Evolutionary conservation across 768 basidiomycete species (phyloP), one percentile per base, ranked within the genome.

Genomic region (Panus rudis): DNA sequence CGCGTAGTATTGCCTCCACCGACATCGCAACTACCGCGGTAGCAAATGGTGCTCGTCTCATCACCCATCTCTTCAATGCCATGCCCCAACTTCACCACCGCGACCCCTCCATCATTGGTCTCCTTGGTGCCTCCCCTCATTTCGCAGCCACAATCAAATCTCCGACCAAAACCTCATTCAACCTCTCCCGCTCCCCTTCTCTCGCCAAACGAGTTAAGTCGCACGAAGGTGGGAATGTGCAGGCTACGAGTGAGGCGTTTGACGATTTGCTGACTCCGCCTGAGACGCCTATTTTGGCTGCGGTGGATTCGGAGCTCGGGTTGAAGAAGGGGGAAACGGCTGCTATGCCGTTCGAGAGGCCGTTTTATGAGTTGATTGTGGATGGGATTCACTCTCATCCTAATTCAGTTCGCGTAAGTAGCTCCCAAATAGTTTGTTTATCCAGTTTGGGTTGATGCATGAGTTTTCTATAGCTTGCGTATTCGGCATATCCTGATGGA

Each of bases 311-410:
- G 65, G 48, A 70, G 63, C 55, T 62, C 16, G 51, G 55, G 26
- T 64, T 75, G 19, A 69, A 73, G 26, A 76, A 76, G 50, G 73
- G 72, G 6, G 60, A 69, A 39, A 60, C 72, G 10, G 69, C 73
- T 31, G 70, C 71, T 51, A 38, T 56, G 28, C 55, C 62, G 17
- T 78, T 79, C 64, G 70, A 71, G 52, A 67, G 88, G 49, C 92
- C 92, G 12, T 93, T 79, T 62, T 94, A 88, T 55, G 89, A 84
- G 42, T 67, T 93, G 41, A 94, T 93, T 49, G 90, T 90, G 6
- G 92, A 94, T 58, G 92, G 91, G 1, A 78, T 92, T 42, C 92
- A 94, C 57, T 86, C 80, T 11, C 91, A 93, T 61, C 91, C 92
- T 13, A 88, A 91, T 59, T 88, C 88, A 33, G 86, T 93, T 44